Evolutionary conservation across 176 grass and related monocot species (phyloP).

Genomic region (Olyra latifolia): DNA sequence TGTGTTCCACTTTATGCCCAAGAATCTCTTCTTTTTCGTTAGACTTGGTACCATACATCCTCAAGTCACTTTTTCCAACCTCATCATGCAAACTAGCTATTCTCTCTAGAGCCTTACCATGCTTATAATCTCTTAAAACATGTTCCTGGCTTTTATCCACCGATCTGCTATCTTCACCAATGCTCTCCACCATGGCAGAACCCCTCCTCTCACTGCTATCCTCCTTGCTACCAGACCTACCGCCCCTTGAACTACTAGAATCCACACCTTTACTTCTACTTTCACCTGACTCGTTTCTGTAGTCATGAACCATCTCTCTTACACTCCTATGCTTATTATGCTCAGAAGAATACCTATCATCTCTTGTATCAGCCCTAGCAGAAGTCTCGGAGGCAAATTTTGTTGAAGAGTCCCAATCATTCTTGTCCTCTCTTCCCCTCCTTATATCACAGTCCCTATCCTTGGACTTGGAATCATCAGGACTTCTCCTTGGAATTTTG

Average conservation of each 20-base stretch:
- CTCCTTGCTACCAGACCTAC: conserved; percentile 22
- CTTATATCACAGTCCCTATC: conserved; percentile 38
- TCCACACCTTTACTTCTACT: conserved; percentile 26
- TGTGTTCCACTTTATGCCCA: conserved; percentile 21
- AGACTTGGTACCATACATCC: conserved; percentile 29
- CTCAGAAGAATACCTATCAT: conserved; percentile 22
- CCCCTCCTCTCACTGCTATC: conserved; percentile 35
- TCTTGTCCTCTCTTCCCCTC: conserved; percentile 45
- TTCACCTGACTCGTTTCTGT: conserved; percentile 32
- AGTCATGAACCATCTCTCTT: conserved; percentile 1
- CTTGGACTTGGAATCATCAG: conserved; percentile 55
- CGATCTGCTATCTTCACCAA: conserved; percentile 25
- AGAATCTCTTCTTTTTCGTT: conserved; percentile 34
- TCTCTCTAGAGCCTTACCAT: conserved; percentile 10
- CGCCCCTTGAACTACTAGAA: conserved; percentile 25
- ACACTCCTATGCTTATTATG: conserved; percentile 26
- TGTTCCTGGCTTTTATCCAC: conserved; percentile 25
- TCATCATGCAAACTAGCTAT: conserved; percentile 21
- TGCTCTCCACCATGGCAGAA: conserved; percentile 45
- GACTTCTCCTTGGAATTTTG: conserved; percentile 55
- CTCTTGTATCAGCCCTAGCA: conserved; percentile 39
- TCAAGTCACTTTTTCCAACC: conserved; percentile 35
- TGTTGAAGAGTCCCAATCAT: conserved; percentile 52
- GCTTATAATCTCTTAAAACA: conserved; percentile 23
- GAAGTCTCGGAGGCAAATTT: conserved; percentile 40